Conservation (phyloP, 305 asterid species). For the Caryopteris hybrid region DNA sequence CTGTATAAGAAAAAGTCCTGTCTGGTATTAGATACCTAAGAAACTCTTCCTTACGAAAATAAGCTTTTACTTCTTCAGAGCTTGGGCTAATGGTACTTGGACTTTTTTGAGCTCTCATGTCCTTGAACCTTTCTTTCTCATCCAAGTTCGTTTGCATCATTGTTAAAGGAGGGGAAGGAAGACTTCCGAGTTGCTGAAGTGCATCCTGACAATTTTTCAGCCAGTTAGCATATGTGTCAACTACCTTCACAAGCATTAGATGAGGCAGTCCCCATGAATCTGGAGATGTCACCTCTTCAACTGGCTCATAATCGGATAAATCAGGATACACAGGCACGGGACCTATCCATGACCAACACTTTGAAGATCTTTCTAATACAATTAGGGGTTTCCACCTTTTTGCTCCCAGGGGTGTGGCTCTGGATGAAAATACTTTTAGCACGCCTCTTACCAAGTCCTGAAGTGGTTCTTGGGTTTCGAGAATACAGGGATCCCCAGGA, state of each 20-base stretch:
- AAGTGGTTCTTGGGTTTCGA: slow-evolving; percentile 97
- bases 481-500: slow-evolving; percentile 92
- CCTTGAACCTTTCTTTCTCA: slow-evolving; percentile 95
- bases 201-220: slow-evolving; percentile 96
- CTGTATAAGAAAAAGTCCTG: slow-evolving; percentile 86
- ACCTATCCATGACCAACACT: slow-evolving; percentile 95
- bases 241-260: slow-evolving; percentile 91
- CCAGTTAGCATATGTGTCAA: slow-evolving; percentile 95
- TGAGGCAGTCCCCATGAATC: slow-evolving; percentile 95
- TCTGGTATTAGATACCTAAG: slow-evolving; percentile 97
- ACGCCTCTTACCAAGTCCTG: slow-evolving; percentile 96
- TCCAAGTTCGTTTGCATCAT: slow-evolving; percentile 69
- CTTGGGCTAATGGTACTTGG: slow-evolving; percentile 78
- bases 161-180: slow-evolving; percentile 80
- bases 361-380: slow-evolving; percentile 63
- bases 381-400: slow-evolving; percentile 98
- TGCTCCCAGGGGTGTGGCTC: slow-evolving; percentile 94
- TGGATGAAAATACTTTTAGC: slow-evolving; percentile 77
- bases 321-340: slow-evolving; percentile 49
- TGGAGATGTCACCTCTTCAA: slow-evolving; percentile 85
- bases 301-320: slow-evolving; percentile 48
- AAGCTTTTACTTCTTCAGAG: slow-evolving; percentile 82
- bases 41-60: slow-evolving; percentile 83
- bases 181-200: slow-evolving; percentile 95
- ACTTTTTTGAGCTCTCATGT: slow-evolving; percentile 97